Evolutionary conservation across 2,329 filamentous ascomycete genomes (phyloP).

Genomic region (Curvularia eragrostidis): DNA sequence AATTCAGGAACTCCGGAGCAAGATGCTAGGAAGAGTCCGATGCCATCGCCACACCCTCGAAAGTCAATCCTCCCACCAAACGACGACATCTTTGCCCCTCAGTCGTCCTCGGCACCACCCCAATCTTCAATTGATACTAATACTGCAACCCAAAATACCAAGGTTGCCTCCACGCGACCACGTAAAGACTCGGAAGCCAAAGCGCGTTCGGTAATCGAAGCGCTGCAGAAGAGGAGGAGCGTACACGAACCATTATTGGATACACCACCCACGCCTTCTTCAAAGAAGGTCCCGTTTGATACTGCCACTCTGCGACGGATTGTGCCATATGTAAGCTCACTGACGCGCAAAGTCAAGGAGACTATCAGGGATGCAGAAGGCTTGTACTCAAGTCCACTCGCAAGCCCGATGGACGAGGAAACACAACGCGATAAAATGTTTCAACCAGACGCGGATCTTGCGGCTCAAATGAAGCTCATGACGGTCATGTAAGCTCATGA

Average conservation of each 20-base stretch:
- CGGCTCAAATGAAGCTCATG: constrained; percentile 51
- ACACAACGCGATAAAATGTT: constrained; percentile 47
- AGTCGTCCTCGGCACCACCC: constrained; percentile 40
- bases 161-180: constrained; percentile 51
- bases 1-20: constrained; percentile 42
- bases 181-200: constrained; percentile 65
- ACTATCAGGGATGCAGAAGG: constrained; percentile 57
- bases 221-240: constrained; percentile 60
- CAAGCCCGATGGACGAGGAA: constrained; percentile 46
- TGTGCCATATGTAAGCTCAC: constrained; percentile 60
- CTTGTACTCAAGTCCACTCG: constrained; percentile 54
- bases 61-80: constrained; percentile 48
- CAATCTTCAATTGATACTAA: constrained; percentile 34
- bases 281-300: constrained; percentile 69
- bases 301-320: constrained; percentile 69
- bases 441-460: constrained; percentile 42
- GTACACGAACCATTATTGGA: constrained; percentile 35
- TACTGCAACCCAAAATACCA: constrained; percentile 33
- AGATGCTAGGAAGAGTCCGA: constrained; percentile 30
- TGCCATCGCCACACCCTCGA: constrained; percentile 34
- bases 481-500: constrained; percentile 47
- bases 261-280: constrained; percentile 37
- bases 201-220: constrained; percentile 67
- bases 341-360: constrained; percentile 58
- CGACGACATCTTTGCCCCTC: constrained; percentile 47